Evolutionary conservation across 257 asterid species (phyloP), one percentile per base, ranked within the genome.

Genomic region (Przewalskia tangutica): DNA sequence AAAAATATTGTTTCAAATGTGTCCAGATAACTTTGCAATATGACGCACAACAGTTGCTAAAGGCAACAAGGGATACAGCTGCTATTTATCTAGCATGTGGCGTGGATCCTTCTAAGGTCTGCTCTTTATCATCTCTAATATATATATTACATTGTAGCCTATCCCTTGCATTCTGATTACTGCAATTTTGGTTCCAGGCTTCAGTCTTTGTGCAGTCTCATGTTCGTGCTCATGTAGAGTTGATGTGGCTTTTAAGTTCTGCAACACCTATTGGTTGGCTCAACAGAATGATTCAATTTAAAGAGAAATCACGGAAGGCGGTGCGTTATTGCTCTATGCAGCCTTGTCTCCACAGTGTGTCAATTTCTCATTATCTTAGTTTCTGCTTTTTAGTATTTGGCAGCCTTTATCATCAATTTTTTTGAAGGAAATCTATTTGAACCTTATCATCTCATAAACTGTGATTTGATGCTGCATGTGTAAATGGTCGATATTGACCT

Each of bases 151-250:
- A 20, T 32, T 55, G 78, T 63, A 10, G 40, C 63, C 63, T 36
- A 46, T 76, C 68, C 32, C 12, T 71, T 58, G 48, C 79, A 54
- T 73, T 36, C 80, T 83, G 73, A 40, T 56, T 68, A 50, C 81
- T 85, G 66, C 83, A 14, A 81, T 79, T 82, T 86, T 83, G 84
- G 85, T 73, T 82, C 8, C 89, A 96, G 98, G 98, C 98, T 80
- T 94, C 98, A 83, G 97, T 96, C 67, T 96, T 96, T 88, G 97
- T 96, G 91, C 98, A 96, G 92, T 94, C 98, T 81, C 99, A 96
- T 85, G 97, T 96, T 38, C 92, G 90, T 84, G 99, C 98, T 85
- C 98, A 92, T 86, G 94, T 91, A 55, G 98, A 96, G 84, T 82
- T 96, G 91, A 94, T 93, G 98, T 96, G 99, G 98, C 86, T 94